Base-by-base conservation (phyloP, 257 asterid genomes). In the Solanum medicagineum region DNA sequence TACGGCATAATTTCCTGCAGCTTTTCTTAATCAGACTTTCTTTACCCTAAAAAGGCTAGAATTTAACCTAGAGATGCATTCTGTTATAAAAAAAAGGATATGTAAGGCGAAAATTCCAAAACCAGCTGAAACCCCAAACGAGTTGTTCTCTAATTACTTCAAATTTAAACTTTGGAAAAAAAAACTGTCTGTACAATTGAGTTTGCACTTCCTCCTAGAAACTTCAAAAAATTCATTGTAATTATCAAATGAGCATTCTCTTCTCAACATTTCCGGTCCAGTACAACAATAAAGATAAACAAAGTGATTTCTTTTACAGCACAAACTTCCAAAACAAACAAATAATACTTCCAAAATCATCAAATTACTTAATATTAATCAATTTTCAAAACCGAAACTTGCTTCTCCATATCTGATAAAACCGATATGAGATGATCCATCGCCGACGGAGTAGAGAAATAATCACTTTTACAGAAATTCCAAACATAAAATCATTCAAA, bases 361-460 rank as follows among this genome's bases (percentile, higher is more conserved):
- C 14, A 51, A 51, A 51, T 8, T 44, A 44, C 47, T 44, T 44
- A 7, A 44, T 44, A 44, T 44, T 44, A 8, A 44, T 44, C 47
- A 44, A 44, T 44, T 44, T 44, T 44, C 47, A 42, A 79, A 14
- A 66, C 9, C 0, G n/a, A 81, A 45, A 96, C 98, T 98, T 94
- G 93, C 88, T 92, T 94, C 83, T 96, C 99, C 98, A 95, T 96
- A 68, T 90, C 92, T 85, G 98, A 98, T 84, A 95, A 96, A 87
- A 91, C 87, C 59, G 91, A 84, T 80, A 85, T 54, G 26, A 95
- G 94, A 90, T 91, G 91, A 91, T 94, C 97, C 36, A 94, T 77
- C 4, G 47, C 79, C 13, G 84, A 84, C 7, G 65, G 80, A 80
- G 45, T 87, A 8, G 88, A 81, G 60, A 86, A 89, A 53, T 14